Evolutionary conservation across 495 filamentous ascomycete genomes (phyloP).

Genomic region (Penicillium alfredii): DNA sequence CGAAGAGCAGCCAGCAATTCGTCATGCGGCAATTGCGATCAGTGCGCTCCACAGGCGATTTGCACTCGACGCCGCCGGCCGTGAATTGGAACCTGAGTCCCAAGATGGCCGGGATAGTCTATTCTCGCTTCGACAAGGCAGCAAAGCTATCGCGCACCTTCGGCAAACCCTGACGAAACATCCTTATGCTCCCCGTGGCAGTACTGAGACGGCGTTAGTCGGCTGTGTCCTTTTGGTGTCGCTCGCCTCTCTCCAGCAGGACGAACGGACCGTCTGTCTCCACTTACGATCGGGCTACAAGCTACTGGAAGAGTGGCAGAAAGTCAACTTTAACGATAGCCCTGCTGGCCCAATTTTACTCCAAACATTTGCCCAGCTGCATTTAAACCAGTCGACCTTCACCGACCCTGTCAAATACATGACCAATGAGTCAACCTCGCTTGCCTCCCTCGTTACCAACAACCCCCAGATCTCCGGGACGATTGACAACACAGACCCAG

Average conservation of each 20-base stretch:
- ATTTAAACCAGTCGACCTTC: constrained; percentile 1
- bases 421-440: too few relatives aligned
- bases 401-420: too few relatives aligned
- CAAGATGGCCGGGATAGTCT: neutral
- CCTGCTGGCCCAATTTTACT: neutral
- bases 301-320: constrained; percentile 9
- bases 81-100: neutral
- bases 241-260: constrained; percentile 41
- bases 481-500: too few relatives aligned
- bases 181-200: constrained; percentile 6
- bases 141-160: constrained; percentile 34
- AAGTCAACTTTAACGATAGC: neutral
- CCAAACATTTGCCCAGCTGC: constrained; percentile 1
- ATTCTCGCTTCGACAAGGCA: constrained; percentile 41
- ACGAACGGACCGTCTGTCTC: constrained; percentile 29
- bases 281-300: constrained; percentile 11
- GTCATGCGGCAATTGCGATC: constrained; percentile 41
- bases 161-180: constrained; percentile 10
- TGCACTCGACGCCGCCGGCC: too few relatives aligned
- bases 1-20: constrained; percentile 44
- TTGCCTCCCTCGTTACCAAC: neutral
- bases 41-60: constrained; percentile 37
- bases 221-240: constrained; percentile 45
- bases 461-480: neutral
- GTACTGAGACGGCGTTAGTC: constrained; percentile 25